Base-by-base conservation (phyloP, 441 rosid genomes). In the Geranium incanum region DNA sequence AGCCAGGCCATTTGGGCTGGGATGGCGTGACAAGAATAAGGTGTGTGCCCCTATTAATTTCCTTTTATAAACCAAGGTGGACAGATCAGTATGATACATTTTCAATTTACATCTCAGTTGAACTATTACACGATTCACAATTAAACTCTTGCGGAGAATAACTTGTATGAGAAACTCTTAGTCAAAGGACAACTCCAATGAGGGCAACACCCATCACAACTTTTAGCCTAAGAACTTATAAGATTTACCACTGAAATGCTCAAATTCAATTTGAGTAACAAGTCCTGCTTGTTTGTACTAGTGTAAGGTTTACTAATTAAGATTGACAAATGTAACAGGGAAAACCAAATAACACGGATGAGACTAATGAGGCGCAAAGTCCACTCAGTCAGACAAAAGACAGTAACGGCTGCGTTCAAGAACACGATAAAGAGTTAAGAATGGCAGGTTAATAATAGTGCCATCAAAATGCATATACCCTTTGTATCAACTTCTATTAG, bases 1-100 rank as follows among this genome's bases (percentile, higher is more conserved):
- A 38, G 79, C 87, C 68, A 82, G 99, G 21, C 97, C 97, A 75
- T 95, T 95, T 83, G 99, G 91, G 70, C 92, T 95, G 74, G 94
- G 95, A 70, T 94, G 99, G 97, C 91, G 97, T 72, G 97, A 92
- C 79, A 45, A 45, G 55, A 45, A 45, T 8, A 45, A 45, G 55
- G 55, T 45, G 11, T 45, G 11, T 45, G 11, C 55, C 13, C 12
- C 12, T 43, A 43, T 43, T 43, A 13, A 43, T 43, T 43, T 43
- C 12, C 50, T 43, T 45, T 45, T 45, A 45, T 45, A n/a, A 28
- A 28, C 33, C 33, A 28, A 1, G 33, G 33, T 28, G 33, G 33
- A 28, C 33, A 28, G 33, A 28, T 28, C 33, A 28, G 33, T 28
- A 28, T 28, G 33, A 28, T 28, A 28, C 33, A 28, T 2, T 28